A percentile compares a stretch with the other conserved stretches of the same genome.
phyloP scores from a whole-genome alignment of 768 basidiomycete species.

The Boletus sp. region DNA sequence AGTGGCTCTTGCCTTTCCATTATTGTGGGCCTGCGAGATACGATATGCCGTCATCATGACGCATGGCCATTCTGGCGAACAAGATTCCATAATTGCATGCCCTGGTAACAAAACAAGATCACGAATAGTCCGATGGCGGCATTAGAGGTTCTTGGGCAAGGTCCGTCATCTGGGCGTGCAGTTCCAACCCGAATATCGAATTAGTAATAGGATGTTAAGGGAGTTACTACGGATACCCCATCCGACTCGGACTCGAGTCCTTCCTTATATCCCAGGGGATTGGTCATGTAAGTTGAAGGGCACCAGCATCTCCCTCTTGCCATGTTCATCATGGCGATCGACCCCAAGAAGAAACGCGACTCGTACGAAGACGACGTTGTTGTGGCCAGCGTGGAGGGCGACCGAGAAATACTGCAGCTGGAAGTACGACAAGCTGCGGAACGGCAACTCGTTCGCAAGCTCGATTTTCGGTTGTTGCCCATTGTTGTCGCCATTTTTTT shows the following conservation, averaged over 20 bases:
- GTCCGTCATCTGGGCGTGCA: no score
- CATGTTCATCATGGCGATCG: slow-evolving; percentile 12
- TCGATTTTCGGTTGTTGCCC: slow-evolving; percentile 56
- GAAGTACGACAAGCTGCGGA: slow-evolving; percentile 18
- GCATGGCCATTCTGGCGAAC: no score
- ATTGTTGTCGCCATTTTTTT: slow-evolving; percentile 61
- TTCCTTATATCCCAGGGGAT: not conserved
- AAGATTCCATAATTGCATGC: no score
- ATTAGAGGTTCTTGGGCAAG: no score
- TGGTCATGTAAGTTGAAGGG: not conserved
- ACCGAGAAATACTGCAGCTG: not conserved
- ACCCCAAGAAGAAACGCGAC: slow-evolving; percentile 15
- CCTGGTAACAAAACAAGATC: no score
- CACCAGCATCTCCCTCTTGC: not conserved
- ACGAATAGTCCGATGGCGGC: no score
- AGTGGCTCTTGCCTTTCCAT: no score
- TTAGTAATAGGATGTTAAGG: no score
- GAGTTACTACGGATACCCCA: no score
- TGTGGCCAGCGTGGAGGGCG: not conserved
- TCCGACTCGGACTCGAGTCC: not conserved
- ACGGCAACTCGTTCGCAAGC: slow-evolving; percentile 46
- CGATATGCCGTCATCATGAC: no score
- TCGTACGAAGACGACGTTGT: not conserved
- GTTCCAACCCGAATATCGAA: no score
- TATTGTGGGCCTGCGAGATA: no score